Evolutionary conservation across 179 eudicot species (phyloP).

Genomic region (Pouteria campechiana): DNA sequence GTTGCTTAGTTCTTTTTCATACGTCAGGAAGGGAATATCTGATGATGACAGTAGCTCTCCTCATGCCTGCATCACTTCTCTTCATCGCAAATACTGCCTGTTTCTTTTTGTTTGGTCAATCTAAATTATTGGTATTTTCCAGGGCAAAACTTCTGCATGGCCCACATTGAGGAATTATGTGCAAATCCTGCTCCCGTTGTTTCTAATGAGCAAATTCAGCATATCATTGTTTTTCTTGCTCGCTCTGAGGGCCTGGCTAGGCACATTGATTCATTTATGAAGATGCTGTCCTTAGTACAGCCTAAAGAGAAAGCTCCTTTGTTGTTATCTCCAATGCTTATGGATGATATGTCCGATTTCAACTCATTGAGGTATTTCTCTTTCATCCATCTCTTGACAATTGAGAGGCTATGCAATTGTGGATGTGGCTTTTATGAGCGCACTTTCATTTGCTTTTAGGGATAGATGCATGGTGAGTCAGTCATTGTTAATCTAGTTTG

Average conservation of each 20-base stretch:
- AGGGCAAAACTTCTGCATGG: conserved; percentile 81
- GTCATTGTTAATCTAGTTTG: too few species aligned
- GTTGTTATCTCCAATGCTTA: conserved; percentile 53
- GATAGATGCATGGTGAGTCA: too few species aligned
- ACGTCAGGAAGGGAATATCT: too few species aligned
- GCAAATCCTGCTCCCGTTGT: conserved; percentile 29
- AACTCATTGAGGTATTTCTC: conserved; percentile 43
- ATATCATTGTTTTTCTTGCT: conserved; percentile 61
- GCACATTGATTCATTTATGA: conserved; percentile 70
- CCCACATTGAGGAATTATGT: conserved; percentile 53
- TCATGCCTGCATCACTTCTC: too few species aligned
- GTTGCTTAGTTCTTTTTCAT: background rate
- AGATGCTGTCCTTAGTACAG: conserved; percentile 52
- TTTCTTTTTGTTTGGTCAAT: too few species aligned
- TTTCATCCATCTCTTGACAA: too few species aligned
- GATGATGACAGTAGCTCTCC: too few species aligned
- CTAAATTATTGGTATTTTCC: conserved; percentile 13
- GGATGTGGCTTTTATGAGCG: too few species aligned
- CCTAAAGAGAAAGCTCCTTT: conserved; percentile 41
- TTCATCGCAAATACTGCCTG: too few species aligned
- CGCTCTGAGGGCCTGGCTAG: conserved; percentile 67
- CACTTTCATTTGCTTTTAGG: too few species aligned
- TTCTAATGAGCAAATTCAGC: conserved; percentile 62
- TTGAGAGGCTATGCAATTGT: background rate
- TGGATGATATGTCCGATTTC: conserved; percentile 38